Percentiles rank a stretch among this genome's conserved stretches.
Conservation (phyloP, 108 stramenopile species). For the Cyclotella cryptica region DNA sequence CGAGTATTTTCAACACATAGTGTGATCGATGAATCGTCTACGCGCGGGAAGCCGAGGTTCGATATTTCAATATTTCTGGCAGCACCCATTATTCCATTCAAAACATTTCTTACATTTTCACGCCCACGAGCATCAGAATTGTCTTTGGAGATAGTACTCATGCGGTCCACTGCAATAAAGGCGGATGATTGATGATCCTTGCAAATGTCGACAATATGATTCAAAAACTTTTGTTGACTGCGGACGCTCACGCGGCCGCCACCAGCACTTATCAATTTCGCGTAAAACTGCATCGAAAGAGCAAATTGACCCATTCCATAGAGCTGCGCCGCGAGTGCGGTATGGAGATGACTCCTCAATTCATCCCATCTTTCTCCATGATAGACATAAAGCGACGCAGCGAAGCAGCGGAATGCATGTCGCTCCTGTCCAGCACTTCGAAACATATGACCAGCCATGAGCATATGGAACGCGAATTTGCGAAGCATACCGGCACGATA, state of each 20-base stretch:
- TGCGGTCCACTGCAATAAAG: constrained; percentile 79
- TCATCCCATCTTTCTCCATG: constrained; percentile 79
- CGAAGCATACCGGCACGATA: constrained; percentile 74
- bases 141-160: constrained; percentile 48
- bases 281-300: constrained; percentile 74
- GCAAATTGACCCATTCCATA: constrained; percentile 81
- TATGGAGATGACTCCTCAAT: constrained; percentile 79
- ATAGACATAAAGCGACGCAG: constrained; percentile 80
- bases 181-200: constrained; percentile 68
- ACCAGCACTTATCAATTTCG: constrained; percentile 68
- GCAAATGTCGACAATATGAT: constrained; percentile 81
- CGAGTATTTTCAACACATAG: constrained; percentile 55
- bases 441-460: constrained; percentile 94
- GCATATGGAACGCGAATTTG: constrained; percentile 92
- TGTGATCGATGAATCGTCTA: constrained; percentile 67
- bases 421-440: constrained; percentile 82
- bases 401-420: constrained; percentile 89
- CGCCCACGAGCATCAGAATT: constrained; percentile 28
- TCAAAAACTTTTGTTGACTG: constrained; percentile 87
- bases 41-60: constrained; percentile 70
- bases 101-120: constrained; percentile 13
- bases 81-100: constrained; percentile 42
- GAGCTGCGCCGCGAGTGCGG: constrained; percentile 85
- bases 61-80: constrained; percentile 76
- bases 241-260: constrained; percentile 78